Evolutionary conservation across 2,329 filamentous ascomycete species (phyloP).

Genomic region (Dactylonectria macrodidyma): DNA sequence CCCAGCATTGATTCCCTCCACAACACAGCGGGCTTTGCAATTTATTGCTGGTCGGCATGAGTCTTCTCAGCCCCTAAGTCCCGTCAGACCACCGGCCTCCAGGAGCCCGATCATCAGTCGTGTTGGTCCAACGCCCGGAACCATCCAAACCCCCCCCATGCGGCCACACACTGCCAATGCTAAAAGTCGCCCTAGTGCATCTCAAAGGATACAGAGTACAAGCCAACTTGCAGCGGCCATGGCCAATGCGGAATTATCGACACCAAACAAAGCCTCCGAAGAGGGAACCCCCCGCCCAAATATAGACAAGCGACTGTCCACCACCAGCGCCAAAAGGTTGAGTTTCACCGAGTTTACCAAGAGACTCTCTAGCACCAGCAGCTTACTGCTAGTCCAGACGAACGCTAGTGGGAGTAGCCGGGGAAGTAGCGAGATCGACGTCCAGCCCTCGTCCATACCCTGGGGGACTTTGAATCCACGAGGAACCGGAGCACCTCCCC

Average conservation of each 20-base stretch:
- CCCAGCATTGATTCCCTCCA: constrained; percentile 58
- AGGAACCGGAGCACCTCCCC: constrained; percentile 50
- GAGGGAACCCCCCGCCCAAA: constrained; percentile 51
- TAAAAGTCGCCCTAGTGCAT: constrained; percentile 60
- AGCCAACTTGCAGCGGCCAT: constrained; percentile 58
- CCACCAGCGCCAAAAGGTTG: constrained; percentile 69
- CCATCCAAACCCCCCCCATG: constrained; percentile 43
- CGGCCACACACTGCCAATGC: constrained; percentile 71
- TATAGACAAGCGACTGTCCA: constrained; percentile 66
- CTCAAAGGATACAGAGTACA: constrained; percentile 65
- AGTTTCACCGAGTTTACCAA: constrained; percentile 75
- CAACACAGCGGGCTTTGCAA: constrained; percentile 65
- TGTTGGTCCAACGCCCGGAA: constrained; percentile 40
- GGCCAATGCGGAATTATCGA: constrained; percentile 42
- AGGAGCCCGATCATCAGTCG: constrained; percentile 53
- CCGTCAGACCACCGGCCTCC: constrained; percentile 53
- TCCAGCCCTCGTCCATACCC: constrained; percentile 55
- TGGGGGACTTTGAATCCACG: constrained; percentile 61
- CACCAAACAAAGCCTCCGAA: constrained; percentile 44
- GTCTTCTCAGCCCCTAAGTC: constrained; percentile 47
- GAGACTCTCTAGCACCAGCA: constrained; percentile 73
- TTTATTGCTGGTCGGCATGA: constrained; percentile 65
- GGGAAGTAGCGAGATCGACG: constrained; percentile 62
- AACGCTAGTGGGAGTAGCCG: constrained; percentile 67
- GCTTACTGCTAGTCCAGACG: constrained; percentile 71